These are phyloP conservation scores for Durotheca rogersii DNA, from an alignment of 495 filamentous ascomycete species.

Conservation along the genomic window DNA sequence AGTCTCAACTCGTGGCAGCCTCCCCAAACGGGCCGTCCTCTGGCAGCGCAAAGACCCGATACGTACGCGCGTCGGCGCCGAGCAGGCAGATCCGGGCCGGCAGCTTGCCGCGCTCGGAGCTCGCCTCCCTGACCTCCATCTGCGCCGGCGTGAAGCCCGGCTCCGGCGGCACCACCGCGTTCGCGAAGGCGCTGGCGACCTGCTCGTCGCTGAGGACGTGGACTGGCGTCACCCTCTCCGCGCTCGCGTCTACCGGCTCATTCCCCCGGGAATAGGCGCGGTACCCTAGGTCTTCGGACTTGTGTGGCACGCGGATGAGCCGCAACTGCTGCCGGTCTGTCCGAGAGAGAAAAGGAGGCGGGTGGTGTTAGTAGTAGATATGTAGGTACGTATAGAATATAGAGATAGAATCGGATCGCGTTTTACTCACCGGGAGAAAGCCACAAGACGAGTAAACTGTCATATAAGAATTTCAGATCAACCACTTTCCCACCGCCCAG, in stretches of 20 bases:
- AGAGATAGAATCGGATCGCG: slow-evolving; percentile 28
- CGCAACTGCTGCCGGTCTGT: slow-evolving; percentile 27
- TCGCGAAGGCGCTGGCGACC: slow-evolving; percentile 20
- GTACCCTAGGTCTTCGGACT: slow-evolving; percentile 30
- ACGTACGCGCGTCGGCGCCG: slow-evolving; percentile 43
- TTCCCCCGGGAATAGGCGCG: slow-evolving; percentile 20
- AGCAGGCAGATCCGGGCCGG: slow-evolving; percentile 48
- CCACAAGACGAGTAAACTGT: slow-evolving; percentile 48
- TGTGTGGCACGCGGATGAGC: slow-evolving; percentile 32
- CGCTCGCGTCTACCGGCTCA: too few species aligned
- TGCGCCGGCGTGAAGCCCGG: slow-evolving; percentile 44
- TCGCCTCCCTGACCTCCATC: slow-evolving; percentile 49
- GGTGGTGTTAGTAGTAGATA: background rate
- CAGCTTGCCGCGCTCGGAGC: slow-evolving; percentile 38
- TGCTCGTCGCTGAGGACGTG: slow-evolving; percentile 32
- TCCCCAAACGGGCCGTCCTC: slow-evolving; percentile 21
- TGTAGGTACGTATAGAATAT: too few species aligned
- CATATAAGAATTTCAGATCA: slow-evolving; percentile 53
- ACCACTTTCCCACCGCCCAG: slow-evolving; percentile 46
- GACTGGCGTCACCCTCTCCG: too few species aligned
- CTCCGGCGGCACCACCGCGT: slow-evolving; percentile 33
- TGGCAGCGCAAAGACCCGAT: slow-evolving; percentile 46
- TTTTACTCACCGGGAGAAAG: too few species aligned
- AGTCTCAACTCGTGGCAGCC: too few species aligned
- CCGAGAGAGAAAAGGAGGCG: slow-evolving; percentile 11